Evolutionary conservation across 352 stramenopile genomes (phyloP), one percentile per base, ranked within the genome.

Genomic region (Pythium utonaiense): DNA sequence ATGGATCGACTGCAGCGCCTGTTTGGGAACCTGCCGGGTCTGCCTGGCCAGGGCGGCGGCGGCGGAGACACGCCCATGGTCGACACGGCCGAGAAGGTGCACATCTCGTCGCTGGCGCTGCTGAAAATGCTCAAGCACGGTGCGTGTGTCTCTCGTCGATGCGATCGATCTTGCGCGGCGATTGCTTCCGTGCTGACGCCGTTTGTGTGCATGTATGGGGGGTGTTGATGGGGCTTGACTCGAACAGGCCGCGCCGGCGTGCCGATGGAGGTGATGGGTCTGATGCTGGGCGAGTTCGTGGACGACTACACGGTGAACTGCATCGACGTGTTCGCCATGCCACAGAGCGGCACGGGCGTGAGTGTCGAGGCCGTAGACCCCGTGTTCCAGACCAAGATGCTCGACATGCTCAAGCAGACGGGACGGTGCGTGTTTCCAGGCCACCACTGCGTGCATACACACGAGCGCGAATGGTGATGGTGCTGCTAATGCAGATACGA

Each of bases 81-180:
- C 7, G 97, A 99, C 78, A 98, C 95, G 60, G 90, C 97, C 34
- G 98, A 99, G 84, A 99, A 99, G 69, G 96, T 99, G 40, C 96
- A 99, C 70, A 99, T 99, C 45, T 99, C 95, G 61, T 99, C 96
- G 42, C 78, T 99, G 40, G 96, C 97, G 54, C 80, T 99, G 55
- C 85, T 99, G 16, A 99, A 99, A 80, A 99, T 99, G 98, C 90
- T 99, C 44, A 99, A 99, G 71, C 98, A 99, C 77, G 98, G 86
- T 90, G 62, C 40, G 64, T 61, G 13, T 44, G 50, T 3, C 34
- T n/a, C 4, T 22, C 30, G 28, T n/a, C 34, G 31, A 24, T n/a
- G n/a, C 42, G 25, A 57, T 42, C 19, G 33, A 47, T 21, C 25
- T 17, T 40, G n/a, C n/a, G n/a, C n/a, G n/a, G n/a, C n/a, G n/a